A percentile compares a stretch with the other conserved stretches of the same genome.
Evolutionary conservation across 108 stramenopile genomes (phyloP).

Genomic region (Pseudonitzschia delicatissima): DNA sequence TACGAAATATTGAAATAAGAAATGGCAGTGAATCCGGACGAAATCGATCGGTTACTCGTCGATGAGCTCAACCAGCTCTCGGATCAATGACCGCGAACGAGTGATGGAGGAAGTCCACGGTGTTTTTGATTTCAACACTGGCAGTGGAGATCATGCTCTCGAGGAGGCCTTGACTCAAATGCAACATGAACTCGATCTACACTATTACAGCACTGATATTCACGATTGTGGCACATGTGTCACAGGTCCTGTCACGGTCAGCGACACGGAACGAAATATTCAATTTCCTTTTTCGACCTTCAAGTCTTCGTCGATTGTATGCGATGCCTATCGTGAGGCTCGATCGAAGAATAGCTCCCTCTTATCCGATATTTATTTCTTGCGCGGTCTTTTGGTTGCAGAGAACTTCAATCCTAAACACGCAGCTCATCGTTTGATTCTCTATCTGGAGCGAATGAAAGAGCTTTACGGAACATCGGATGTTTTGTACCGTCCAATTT

Average conservation of each 20-base stretch:
- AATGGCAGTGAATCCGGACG: neutral
- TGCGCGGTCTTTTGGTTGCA: slow-evolving; percentile 21
- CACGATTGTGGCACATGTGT: too few species aligned
- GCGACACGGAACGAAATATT: too few species aligned
- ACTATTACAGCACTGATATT: neutral
- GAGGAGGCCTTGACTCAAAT: neutral
- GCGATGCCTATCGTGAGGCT: slow-evolving; percentile 15
- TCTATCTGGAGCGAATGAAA: slow-evolving; percentile 15
- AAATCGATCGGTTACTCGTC: neutral
- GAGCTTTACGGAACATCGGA: slow-evolving; percentile 28
- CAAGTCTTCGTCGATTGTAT: neutral
- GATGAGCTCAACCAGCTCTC: slow-evolving; percentile 2
- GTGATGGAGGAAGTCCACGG: slow-evolving; percentile 7
- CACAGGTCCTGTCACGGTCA: too few species aligned
- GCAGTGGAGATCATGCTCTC: neutral
- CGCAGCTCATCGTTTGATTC: slow-evolving; percentile 23
- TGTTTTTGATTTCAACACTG: neutral
- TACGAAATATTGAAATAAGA: too few species aligned
- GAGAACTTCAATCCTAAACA: slow-evolving; percentile 18
- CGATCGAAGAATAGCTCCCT: slow-evolving; percentile 14
- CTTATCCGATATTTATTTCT: slow-evolving; percentile 1
- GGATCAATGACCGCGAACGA: neutral
- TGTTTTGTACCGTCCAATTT: neutral
- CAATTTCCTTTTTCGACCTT: too few species aligned
- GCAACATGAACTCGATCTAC: neutral